A percentile compares a stretch with the other conserved stretches of the same genome.
Conservation (phyloP, 345 rosid species). For the Boechera retrofracta region DNA sequence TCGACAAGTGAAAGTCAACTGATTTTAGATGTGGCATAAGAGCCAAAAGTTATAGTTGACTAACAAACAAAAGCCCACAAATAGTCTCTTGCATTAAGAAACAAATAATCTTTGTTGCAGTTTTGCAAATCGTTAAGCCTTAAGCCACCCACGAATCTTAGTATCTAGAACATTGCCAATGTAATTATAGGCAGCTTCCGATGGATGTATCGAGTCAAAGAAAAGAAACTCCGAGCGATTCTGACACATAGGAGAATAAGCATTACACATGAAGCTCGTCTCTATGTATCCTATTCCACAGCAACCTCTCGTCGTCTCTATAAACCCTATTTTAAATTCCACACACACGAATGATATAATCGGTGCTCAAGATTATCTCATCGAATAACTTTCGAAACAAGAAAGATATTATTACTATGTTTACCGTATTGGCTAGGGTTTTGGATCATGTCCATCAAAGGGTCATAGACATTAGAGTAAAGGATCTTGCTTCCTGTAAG, state of each 20-base stretch:
- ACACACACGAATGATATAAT: background rate
- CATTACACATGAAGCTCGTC: constrained; percentile 48
- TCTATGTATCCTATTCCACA: constrained; percentile 54
- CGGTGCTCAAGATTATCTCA: background rate
- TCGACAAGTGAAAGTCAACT: background rate
- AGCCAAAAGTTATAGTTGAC: background rate
- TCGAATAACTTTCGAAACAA: background rate
- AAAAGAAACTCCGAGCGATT: constrained; percentile 50
- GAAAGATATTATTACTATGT: background rate
- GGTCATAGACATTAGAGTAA: constrained; percentile 2
- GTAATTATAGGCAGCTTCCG: constrained; percentile 47
- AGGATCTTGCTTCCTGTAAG: constrained; percentile 3
- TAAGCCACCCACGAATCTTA: constrained; percentile 18
- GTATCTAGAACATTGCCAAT: background rate
- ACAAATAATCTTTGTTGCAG: background rate
- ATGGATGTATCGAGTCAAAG: constrained; percentile 59
- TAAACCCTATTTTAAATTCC: constrained; percentile 45
- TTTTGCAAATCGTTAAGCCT: constrained; percentile 10
- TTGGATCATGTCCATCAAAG: constrained; percentile 11
- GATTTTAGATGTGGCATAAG: background rate
- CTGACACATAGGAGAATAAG: constrained; percentile 37
- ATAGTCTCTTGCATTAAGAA: background rate
- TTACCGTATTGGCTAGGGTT: constrained; percentile 2
- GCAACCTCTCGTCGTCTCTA: constrained; percentile 53
- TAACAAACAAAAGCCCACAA: background rate